phyloP scores from a whole-genome alignment of 1,284 basidiomycete genomes.

The Ustilago shanxiensis region DNA sequence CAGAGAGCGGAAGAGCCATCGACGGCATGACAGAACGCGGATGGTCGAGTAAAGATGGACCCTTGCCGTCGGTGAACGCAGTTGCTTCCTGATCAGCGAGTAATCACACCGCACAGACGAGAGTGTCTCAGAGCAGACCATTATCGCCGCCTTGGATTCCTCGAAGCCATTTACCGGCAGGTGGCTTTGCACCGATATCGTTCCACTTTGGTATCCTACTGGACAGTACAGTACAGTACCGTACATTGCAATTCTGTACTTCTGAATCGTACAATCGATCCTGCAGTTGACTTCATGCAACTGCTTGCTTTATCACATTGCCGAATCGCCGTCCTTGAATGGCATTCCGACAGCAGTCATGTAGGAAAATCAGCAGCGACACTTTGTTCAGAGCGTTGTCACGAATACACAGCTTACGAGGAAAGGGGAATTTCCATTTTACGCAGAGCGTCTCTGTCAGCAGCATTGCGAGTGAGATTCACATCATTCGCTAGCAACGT shows the following conservation, averaged over 20 bases:
- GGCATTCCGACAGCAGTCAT: background rate
- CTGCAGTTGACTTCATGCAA: background rate
- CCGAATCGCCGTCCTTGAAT: conserved; percentile 8
- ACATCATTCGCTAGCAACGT: background rate
- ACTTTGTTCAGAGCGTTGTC: no score
- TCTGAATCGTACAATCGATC: background rate
- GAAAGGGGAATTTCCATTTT: background rate
- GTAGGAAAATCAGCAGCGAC: no score
- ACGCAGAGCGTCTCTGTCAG: no score
- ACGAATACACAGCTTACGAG: background rate
- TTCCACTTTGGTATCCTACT: conserved; percentile 10
- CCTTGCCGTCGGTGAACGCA: background rate
- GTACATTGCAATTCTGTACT: no score
- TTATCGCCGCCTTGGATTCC: background rate
- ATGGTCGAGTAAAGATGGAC: background rate
- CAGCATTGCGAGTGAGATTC: background rate
- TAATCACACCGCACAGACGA: background rate
- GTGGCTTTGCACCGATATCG: conserved; percentile 7
- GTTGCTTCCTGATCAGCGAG: background rate
- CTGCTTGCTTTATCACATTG: background rate
- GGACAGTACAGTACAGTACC: no score
- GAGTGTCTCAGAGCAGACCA: background rate
- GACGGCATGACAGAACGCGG: background rate
- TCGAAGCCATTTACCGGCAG: conserved; percentile 13
- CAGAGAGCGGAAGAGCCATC: background rate